These are phyloP conservation scores for Oryza coarctata DNA, from an alignment of 176 grass and related monocot genomes.

Conservation along the genomic window DNA sequence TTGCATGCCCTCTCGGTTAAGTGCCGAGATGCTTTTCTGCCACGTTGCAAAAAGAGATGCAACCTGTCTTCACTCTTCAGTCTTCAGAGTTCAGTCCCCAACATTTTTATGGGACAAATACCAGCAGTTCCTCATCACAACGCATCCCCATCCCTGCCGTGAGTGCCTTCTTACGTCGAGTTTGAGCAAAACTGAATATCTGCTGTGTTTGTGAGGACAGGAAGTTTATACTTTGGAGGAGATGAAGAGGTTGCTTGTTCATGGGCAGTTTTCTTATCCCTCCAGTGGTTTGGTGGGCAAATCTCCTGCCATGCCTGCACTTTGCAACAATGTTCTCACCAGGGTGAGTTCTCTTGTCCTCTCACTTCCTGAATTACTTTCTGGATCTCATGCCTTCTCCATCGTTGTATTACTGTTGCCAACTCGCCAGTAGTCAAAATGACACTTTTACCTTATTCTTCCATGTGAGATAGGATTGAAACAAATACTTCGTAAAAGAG, in stretches of 20 bases:
- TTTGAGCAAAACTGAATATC: not conserved
- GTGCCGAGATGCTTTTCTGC: constrained; percentile 1
- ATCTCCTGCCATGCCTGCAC: not conserved
- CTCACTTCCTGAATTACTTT: not conserved
- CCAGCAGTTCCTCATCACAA: not conserved
- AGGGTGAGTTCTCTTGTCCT: constrained; percentile 33
- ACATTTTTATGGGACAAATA: not conserved
- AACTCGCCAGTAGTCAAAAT: not conserved
- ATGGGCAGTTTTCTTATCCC: not conserved
- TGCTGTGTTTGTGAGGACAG: not conserved
- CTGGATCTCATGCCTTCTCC: not conserved
- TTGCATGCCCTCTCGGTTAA: constrained; percentile 19
- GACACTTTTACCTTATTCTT: not conserved
- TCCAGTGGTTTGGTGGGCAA: not conserved
- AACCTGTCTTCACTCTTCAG: not conserved
- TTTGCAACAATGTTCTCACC: constrained; percentile 2
- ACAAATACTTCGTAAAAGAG: no score
- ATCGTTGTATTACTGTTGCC: not conserved
- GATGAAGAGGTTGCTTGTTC: constrained; percentile 53
- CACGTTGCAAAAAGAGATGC: constrained; percentile 29
- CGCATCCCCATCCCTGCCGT: constrained; percentile 9
- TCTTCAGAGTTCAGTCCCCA: no score
- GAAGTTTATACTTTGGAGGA: not conserved
- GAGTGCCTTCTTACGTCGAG: constrained; percentile 10
- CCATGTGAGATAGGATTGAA: not conserved